Base-by-base conservation (phyloP, 495 filamentous ascomycete genomes). In the Gamarada debralockiae region DNA sequence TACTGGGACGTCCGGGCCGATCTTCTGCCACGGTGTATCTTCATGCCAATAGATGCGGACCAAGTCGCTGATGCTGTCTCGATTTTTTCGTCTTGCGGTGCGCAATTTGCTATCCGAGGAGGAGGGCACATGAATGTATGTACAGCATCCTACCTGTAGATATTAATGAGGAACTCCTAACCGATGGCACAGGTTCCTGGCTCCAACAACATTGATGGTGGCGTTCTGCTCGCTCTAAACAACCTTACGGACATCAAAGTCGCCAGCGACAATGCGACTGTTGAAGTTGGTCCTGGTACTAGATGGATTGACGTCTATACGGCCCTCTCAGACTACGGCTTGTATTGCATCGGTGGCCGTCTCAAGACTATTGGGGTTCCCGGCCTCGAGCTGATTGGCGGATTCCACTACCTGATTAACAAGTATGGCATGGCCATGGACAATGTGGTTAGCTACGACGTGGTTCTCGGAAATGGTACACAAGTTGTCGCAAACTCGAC, bases 321-420 rank as follows among this genome's bases (percentile, higher is more conserved):
- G 1, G 65, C 59, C 42, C 58, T 81, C 8, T 66, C 65, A 4
- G 46, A 58, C 1, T 61, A 69, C 20, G 63, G 69, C 13, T 57
- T 76, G 2, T 57, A 71, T 14, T 69, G 73, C 4, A 48, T 72
- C 6, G 79, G 80, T 5, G 81, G 79, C n/a, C 73, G 81, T 37
- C 67, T 73, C 21, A 56, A 71, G 0, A 67, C 61, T 12, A 71
- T 85, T 40, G 81, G 81, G 15, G 74, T 81, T 22, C 71, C 75
- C 14, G 81, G 81, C 2, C 63, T 81, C 3, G 65, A 65, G 21
- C 69, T 81, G 2, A 23, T 38, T 22, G 55, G 69, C 31, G 69
- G 70, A 13, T 57, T 67, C 38, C 67, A 72, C 6, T 77, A 69
- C 60, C 67, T 69, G 56, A 60, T 67, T 5, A 62, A 65, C 1